Evolutionary conservation across 2,329 filamentous ascomycete genomes (phyloP).

Genomic region (Fusarium miscanthi): DNA sequence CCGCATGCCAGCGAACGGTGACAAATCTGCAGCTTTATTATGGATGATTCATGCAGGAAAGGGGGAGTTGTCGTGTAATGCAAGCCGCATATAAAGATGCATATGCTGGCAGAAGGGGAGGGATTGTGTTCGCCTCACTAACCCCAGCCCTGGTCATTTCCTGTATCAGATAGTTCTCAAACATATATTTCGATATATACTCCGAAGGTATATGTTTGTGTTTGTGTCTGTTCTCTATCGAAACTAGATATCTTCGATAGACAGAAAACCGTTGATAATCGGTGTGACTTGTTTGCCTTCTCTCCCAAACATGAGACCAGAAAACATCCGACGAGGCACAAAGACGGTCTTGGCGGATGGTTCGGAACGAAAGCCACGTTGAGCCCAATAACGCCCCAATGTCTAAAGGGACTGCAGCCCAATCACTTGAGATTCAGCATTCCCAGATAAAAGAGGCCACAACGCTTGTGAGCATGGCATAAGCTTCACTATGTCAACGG

Average conservation of each 20-base stretch:
- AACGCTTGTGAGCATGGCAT: not conserved
- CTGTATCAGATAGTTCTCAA: not conserved
- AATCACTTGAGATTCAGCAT: not conserved
- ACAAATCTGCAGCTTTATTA: constrained; percentile 6
- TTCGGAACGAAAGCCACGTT: constrained; percentile 23
- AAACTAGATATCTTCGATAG: not conserved
- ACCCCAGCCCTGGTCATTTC: not conserved
- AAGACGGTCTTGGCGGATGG: constrained; percentile 16
- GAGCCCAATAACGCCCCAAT: constrained; percentile 2
- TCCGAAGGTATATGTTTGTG: not conserved
- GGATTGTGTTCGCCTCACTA: not conserved
- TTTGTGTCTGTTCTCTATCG: not conserved
- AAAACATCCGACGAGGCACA: constrained; percentile 13
- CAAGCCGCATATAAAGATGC: not conserved
- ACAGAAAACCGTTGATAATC: not conserved
- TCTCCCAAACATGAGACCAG: not conserved
- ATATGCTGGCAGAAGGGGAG: not conserved
- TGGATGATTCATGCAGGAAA: constrained; percentile 9
- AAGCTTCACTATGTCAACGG: not conserved
- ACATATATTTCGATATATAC: not conserved
- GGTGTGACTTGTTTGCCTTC: not conserved
- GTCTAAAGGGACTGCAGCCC: not conserved
- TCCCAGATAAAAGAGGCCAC: not conserved
- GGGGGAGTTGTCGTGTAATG: not conserved
- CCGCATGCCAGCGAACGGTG: constrained; percentile 29